Evolutionary conservation across 108 stramenopile genomes (phyloP), one percentile per base, ranked within the genome.

Genomic region (Cyclotella atomus): DNA sequence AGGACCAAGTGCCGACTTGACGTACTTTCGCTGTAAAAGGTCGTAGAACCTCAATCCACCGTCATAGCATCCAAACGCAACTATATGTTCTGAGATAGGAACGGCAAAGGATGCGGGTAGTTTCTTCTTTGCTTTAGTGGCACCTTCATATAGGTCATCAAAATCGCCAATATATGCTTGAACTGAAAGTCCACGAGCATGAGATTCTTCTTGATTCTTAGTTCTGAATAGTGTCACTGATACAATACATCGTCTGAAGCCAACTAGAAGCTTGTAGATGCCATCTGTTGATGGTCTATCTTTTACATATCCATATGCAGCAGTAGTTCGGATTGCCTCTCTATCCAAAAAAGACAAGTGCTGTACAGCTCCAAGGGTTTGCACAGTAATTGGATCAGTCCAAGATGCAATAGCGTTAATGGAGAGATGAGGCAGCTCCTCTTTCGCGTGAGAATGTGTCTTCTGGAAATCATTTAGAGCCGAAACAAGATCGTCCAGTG

Each of bases 31-130:
- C 49, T 43, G 20, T 6, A 62, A 0, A 2, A 81, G 52, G 45
- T 81, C 68, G 25, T 81, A 81, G 38, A 81, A 81, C 23, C 79
- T 33, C 19, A 81, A 41, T 15, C 79, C 79, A 20, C 79, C 79
- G 65, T 81, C 73, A 38, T 73, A 81, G 38, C 68, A 73, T 14
- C 73, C 79, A 62, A 68, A 81, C 0, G 73, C 79, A 0, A 81
- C 6, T 1, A 81, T 70, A 32, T 73, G 41, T 32, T 81, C 79
- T 17, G 79, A 74, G 0, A 81, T 68, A 0, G 79, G 79, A 3
- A 74, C 55, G n/a, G 79, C 61, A 70, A 65, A 74, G 5, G 73
- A 81, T 3, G 68, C 57, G 0, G 79, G 68, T 3, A 59, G 54
- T 50, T 66, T 55, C 68, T 69, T 80, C 55, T 49, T 61, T n/a